phyloP scores from a whole-genome alignment of 768 basidiomycete species.

The Lactarius evosmus region DNA sequence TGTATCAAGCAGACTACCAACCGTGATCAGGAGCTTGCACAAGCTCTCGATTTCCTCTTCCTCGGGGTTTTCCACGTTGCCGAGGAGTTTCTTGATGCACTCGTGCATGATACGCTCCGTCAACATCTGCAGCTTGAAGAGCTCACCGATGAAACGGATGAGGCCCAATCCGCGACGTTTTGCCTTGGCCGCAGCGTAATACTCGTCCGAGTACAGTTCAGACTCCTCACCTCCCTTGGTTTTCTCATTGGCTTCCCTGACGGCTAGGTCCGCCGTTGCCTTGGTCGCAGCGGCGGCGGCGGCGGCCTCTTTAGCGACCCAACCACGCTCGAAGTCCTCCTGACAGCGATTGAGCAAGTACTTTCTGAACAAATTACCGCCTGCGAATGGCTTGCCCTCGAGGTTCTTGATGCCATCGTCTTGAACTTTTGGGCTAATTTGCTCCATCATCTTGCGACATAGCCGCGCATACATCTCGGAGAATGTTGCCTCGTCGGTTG shows the following conservation, averaged over 20 bases:
- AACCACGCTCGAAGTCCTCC: constrained; percentile 96
- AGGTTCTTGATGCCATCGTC: constrained; percentile 80
- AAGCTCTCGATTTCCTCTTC: constrained; percentile 97
- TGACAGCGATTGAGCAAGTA: constrained; percentile 96
- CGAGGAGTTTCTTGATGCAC: constrained; percentile 92
- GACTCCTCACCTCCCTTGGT: constrained; percentile 46
- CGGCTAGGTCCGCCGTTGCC: constrained; percentile 80
- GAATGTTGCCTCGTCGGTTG: constrained; percentile 93
- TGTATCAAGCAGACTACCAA: constrained; percentile 80
- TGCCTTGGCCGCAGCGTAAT: constrained; percentile 94
- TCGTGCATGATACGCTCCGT: constrained; percentile 98
- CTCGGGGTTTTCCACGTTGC: constrained; percentile 92
- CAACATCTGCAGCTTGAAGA: constrained; percentile 98
- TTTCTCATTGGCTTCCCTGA: constrained; percentile 43
- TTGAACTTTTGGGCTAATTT: constrained; percentile 80
- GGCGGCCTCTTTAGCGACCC: constrained; percentile 84
- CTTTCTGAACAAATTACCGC: constrained; percentile 94
- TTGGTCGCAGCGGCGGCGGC: constrained; percentile 84
- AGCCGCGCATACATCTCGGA: constrained; percentile 97
- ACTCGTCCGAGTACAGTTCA: constrained; percentile 90
- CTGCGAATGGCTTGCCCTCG: constrained; percentile 87
- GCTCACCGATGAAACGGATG: constrained; percentile 96
- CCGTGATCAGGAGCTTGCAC: constrained; percentile 88
- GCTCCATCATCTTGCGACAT: constrained; percentile 94
- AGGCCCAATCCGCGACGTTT: constrained; percentile 96